Conservation (phyloP, 495 filamentous ascomycete genomes). For the Penicillium cataractarum region DNA sequence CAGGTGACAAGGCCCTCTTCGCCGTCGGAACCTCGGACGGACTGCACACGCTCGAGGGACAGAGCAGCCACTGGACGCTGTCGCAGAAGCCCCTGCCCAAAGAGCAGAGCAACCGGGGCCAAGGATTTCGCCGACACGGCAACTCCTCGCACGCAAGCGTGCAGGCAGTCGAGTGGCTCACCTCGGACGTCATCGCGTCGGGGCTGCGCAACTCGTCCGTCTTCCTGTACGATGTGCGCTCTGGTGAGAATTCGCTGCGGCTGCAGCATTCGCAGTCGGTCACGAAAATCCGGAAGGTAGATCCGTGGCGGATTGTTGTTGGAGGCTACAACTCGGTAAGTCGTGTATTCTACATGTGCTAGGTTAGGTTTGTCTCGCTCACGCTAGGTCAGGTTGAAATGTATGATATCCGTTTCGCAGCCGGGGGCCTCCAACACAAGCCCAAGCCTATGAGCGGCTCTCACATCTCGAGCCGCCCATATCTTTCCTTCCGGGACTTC, state of each 20-base stretch:
- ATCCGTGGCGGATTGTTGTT: slow-evolving; percentile 41
- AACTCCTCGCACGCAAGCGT: slow-evolving; percentile 40
- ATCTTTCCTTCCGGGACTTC: slow-evolving; percentile 41
- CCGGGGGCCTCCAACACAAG: slow-evolving; percentile 34
- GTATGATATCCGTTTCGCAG: slow-evolving; percentile 49
- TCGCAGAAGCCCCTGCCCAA: slow-evolving; percentile 37
- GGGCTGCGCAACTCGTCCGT: slow-evolving; percentile 43
- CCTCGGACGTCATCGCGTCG: slow-evolving; percentile 38
- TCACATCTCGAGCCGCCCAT: slow-evolving; percentile 41
- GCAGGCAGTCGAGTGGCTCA: slow-evolving; percentile 46
- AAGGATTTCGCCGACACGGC: slow-evolving; percentile 23
- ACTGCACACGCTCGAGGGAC: slow-evolving; percentile 40
- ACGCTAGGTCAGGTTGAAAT: slow-evolving; percentile 38
- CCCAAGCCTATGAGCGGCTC: slow-evolving; percentile 30
- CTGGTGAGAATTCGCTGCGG: slow-evolving; percentile 34
- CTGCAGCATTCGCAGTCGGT: slow-evolving; percentile 42
- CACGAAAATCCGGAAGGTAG: slow-evolving; percentile 41
- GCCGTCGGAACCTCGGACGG: slow-evolving; percentile 49
- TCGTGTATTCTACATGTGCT: background rate
- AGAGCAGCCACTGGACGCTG: slow-evolving; percentile 35
- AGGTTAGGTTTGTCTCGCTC: background rate
- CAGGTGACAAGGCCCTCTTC: slow-evolving; percentile 34
- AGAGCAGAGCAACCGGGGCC: slow-evolving; percentile 19
- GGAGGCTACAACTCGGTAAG: slow-evolving; percentile 43
- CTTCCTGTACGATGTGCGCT: slow-evolving; percentile 44